Evolutionary conservation across 805 yeast species (phyloP).

Genomic region (Kuraishia capsulata): DNA sequence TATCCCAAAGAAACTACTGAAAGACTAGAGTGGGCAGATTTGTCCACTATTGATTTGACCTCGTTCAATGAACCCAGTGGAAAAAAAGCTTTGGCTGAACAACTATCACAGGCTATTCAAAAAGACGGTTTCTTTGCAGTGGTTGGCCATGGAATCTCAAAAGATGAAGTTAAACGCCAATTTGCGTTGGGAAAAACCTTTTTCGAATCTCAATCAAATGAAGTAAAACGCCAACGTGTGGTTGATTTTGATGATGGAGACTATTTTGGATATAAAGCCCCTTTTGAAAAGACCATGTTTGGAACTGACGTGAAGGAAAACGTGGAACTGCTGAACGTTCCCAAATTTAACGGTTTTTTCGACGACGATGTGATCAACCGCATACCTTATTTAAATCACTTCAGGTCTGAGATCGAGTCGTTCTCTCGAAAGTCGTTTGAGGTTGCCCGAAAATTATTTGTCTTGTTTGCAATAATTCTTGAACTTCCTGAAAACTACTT

Average conservation of each 20-base stretch:
- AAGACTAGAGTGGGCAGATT: slow-evolving; percentile 23
- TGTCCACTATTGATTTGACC: slow-evolving; percentile 18
- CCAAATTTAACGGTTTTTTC: slow-evolving; percentile 19
- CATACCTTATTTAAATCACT: slow-evolving; percentile 14
- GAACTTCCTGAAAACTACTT: slow-evolving; percentile 25
- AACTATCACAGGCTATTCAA: slow-evolving; percentile 18
- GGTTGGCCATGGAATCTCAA: slow-evolving; percentile 16
- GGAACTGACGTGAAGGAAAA: slow-evolving; percentile 21
- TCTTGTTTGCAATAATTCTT: slow-evolving; percentile 23
- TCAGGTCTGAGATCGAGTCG: slow-evolving; percentile 13
- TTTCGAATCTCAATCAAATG: slow-evolving; percentile 16
- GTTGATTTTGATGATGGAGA: slow-evolving; percentile 21
- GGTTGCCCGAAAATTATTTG: slow-evolving; percentile 17
- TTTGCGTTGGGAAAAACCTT: slow-evolving; percentile 21
- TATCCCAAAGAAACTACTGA: slow-evolving; percentile 19
- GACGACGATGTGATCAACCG: slow-evolving; percentile 8
- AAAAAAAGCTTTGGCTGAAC: slow-evolving; percentile 18
- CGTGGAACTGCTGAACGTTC: slow-evolving; percentile 22
- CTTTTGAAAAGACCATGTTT: slow-evolving; percentile 22
- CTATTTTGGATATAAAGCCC: slow-evolving; percentile 23
- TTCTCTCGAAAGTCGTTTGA: slow-evolving; percentile 17
- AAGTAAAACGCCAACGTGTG: slow-evolving; percentile 17
- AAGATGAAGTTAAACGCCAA: slow-evolving; percentile 17
- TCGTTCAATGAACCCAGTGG: slow-evolving; percentile 19
- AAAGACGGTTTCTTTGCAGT: slow-evolving; percentile 26